Base-by-base conservation (phyloP, 148 eudicot species). In the Suaeda aralocaspica region DNA sequence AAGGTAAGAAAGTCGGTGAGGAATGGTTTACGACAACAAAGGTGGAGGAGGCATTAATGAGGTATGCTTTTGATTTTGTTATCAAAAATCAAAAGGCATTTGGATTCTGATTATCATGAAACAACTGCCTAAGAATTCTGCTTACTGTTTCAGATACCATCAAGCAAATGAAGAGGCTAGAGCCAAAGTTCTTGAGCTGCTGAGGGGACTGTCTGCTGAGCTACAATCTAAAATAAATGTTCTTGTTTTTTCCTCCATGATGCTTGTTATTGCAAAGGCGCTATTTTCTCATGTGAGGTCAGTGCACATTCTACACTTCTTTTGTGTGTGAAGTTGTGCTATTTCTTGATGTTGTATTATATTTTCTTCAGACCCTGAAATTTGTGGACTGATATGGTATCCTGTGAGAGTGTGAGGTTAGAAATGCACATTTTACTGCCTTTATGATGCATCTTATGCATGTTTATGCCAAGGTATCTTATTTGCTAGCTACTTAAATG, bases 271-370 rank as follows among this genome's bases (percentile, higher is more conserved):
- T 81, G 89, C 97, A 56, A 94, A 91, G 90, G 92, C 99, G 60
- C 81, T 94, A 68, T 94, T 89, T 62, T 81, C 93, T 75, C 99
- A 94, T 73, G 97, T 87, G 78, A 94, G 99, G 99, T 92, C 74
- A 75, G 82, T 29, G 33, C 68, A 31, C 21, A 59, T 59, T 58
- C 55, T 59, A 45, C 49, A 50, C 30, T 77, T 26, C 18, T 75
- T 42, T 53, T 16, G 70, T 69, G 24, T 60, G 67, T 59, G 67
- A 24, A 19, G 18, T 68, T 31, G 9, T 48, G 57, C 62, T 29
- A 19, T 41, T 22, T 42, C 22, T 22, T 60, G 39, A 59, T 58
- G 64, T 29, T 19, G 21, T 45, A 11, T 45, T 19, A 29, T 44
- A 10, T 25, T 41, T 49, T 53, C 5, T 8, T 36, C 41, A 8